Evolutionary conservation across 75 land plant genomes (phyloP).

Genomic region (Chamaecyparis obtusa): DNA sequence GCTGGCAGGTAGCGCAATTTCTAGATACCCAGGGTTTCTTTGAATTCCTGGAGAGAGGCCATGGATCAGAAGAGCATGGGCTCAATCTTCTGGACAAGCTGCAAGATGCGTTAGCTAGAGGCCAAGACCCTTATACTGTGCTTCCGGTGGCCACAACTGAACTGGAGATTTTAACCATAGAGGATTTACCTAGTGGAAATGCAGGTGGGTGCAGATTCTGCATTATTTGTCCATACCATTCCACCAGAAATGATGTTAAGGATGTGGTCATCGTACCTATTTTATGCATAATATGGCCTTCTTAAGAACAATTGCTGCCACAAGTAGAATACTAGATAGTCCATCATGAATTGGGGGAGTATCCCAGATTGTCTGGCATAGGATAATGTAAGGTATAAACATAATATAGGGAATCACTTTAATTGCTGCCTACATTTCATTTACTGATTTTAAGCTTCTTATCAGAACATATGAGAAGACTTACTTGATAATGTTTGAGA

Average conservation of each 20-base stretch:
- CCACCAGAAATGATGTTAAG: neutral
- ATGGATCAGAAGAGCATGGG: constrained; percentile 61
- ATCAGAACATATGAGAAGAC: neutral
- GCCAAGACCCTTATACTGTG: constrained; percentile 61
- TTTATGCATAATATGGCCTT: neutral
- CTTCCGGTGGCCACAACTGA: constrained; percentile 49
- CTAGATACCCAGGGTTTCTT: constrained; percentile 89
- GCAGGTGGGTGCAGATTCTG: constrained; percentile 37
- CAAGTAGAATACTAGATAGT: neutral
- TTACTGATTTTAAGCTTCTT: constrained; percentile 1
- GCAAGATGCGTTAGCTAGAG: constrained; percentile 84
- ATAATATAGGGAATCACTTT: neutral
- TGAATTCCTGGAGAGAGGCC: constrained; percentile 79
- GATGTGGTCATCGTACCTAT: neutral
- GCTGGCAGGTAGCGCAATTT: constrained; percentile 65
- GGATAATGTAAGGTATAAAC: neutral
- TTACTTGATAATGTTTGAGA: neutral
- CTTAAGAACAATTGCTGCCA: neutral
- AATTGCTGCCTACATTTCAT: neutral
- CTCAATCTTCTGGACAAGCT: constrained; percentile 85
- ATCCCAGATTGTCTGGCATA: neutral
- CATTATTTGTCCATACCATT: neutral
- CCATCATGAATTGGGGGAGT: neutral
- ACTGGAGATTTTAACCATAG: constrained; percentile 74
- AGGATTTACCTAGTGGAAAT: constrained; percentile 44